These are phyloP conservation scores for Rhypophila decipiens DNA, from an alignment of 495 filamentous ascomycete genomes.

Conservation along the genomic window DNA sequence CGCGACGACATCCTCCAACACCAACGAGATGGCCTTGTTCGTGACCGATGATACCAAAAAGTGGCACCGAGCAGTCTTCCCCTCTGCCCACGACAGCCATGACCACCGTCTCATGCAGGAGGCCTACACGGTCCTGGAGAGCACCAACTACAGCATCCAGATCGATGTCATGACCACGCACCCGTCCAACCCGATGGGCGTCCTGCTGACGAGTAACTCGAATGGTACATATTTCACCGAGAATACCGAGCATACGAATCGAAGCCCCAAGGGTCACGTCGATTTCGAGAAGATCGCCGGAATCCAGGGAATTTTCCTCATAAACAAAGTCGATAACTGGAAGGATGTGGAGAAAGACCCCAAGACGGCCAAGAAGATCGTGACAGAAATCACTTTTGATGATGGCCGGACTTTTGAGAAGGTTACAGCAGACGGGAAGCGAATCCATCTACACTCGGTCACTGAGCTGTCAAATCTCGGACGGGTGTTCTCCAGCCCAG, in stretches of 20 bases:
- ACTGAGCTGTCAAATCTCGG: constrained; percentile 73
- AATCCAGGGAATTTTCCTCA: constrained; percentile 85
- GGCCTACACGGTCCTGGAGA: constrained; percentile 89
- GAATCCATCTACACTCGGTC: constrained; percentile 83
- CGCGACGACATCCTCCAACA: constrained; percentile 69
- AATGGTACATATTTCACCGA: constrained; percentile 92
- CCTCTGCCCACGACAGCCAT: constrained; percentile 25
- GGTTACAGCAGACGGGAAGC: constrained; percentile 48
- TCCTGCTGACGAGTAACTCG: constrained; percentile 87
- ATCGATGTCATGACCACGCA: constrained; percentile 77
- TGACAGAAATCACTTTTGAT: constrained; percentile 83
- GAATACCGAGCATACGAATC: constrained; percentile 88
- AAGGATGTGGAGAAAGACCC: constrained; percentile 57
- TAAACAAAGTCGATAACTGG: constrained; percentile 85
- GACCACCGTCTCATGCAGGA: constrained; percentile 75
- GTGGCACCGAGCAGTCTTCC: constrained; percentile 92
- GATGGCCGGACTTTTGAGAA: constrained; percentile 73
- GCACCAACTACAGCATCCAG: constrained; percentile 94
- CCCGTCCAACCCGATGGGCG: constrained; percentile 64
- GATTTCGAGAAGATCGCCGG: constrained; percentile 89
- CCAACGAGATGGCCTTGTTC: constrained; percentile 83
- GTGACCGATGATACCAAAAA: constrained; percentile 68
- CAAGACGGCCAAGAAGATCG: constrained; percentile 54
- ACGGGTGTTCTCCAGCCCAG: constrained; percentile 86
- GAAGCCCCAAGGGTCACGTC: constrained; percentile 60